Percentiles rank a stretch among this genome's conserved stretches.
Conservation (phyloP, 352 stramenopile genomes). For the Pythium diclinum region DNA sequence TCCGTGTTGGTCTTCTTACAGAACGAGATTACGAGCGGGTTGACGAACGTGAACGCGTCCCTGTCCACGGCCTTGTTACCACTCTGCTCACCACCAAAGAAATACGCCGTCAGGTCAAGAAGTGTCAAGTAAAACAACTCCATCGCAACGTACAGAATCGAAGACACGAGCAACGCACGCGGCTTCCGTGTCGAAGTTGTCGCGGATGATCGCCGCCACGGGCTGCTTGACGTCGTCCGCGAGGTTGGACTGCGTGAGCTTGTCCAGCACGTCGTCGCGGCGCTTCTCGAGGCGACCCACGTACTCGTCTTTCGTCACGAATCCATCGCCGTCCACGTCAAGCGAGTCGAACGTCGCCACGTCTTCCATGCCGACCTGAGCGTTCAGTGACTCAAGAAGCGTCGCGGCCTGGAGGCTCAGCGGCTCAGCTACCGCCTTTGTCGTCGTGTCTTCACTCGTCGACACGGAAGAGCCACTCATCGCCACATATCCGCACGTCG, state of each 20-base stretch:
- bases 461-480: not conserved
- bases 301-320: constrained; percentile 25
- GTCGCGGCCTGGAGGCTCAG: constrained; percentile 2
- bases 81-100: constrained; percentile 6
- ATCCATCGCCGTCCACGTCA: constrained; percentile 18
- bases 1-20: constrained; percentile 7
- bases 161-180: constrained; percentile 21
- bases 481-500: constrained; percentile 14
- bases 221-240: constrained; percentile 15
- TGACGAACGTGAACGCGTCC: constrained; percentile 23
- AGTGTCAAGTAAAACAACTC: not conserved
- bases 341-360: constrained; percentile 15
- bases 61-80: constrained; percentile 9
- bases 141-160: not conserved
- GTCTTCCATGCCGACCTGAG: constrained; percentile 1
- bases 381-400: constrained; percentile 3
- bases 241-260: constrained; percentile 20
- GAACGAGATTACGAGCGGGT: constrained; percentile 18
- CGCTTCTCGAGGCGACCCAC: constrained; percentile 4
- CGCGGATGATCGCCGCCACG: constrained; percentile 12
- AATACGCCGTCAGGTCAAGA: not conserved
- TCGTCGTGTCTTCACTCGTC: not conserved
- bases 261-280: constrained; percentile 16
- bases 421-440: not conserved
- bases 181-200: constrained; percentile 16